These are phyloP conservation scores for Carpinus fangiana DNA, from an alignment of 306 rosid species.

Conservation along the genomic window DNA sequence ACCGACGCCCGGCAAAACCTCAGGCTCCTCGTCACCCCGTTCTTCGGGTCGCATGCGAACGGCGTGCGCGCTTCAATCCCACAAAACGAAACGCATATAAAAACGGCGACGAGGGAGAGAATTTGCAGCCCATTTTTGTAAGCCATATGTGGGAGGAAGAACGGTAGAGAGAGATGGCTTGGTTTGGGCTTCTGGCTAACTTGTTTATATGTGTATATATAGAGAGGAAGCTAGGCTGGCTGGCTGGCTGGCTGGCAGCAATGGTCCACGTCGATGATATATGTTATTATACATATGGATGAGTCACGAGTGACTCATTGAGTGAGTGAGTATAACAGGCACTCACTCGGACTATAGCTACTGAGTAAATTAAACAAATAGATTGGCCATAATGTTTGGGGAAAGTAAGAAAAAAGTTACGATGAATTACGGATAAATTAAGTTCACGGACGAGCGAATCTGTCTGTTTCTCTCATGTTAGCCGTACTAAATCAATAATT, in stretches of 20 bases:
- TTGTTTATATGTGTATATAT: conserved; percentile 1
- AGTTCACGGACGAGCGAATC: conserved; percentile 70
- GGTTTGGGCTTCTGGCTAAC: neutral
- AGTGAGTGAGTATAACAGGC: conserved; percentile 47
- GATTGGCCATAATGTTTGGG: neutral
- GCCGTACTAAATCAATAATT: too few species aligned
- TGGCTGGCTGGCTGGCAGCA: too few species aligned
- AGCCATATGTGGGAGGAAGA: neutral
- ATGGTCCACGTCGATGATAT: conserved; percentile 50
- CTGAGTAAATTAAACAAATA: neutral
- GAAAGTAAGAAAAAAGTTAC: neutral
- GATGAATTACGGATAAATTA: conserved; percentile 12
- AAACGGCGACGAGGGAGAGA: neutral
- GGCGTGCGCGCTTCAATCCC: conserved; percentile 42
- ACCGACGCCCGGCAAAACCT: conserved; percentile 47
- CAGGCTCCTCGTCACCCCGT: conserved; percentile 49
- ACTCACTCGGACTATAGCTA: neutral
- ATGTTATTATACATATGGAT: neutral
- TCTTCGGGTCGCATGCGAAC: conserved; percentile 81
- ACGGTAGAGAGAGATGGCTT: neutral
- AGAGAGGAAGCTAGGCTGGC: neutral
- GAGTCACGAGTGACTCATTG: conserved; percentile 21
- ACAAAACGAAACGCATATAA: neutral
- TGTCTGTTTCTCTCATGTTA: neutral
- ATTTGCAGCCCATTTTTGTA: neutral